Evolutionary conservation across 352 stramenopile species (phyloP), one percentile per base, ranked within the genome.

Genomic region (Pythium phragmitis): DNA sequence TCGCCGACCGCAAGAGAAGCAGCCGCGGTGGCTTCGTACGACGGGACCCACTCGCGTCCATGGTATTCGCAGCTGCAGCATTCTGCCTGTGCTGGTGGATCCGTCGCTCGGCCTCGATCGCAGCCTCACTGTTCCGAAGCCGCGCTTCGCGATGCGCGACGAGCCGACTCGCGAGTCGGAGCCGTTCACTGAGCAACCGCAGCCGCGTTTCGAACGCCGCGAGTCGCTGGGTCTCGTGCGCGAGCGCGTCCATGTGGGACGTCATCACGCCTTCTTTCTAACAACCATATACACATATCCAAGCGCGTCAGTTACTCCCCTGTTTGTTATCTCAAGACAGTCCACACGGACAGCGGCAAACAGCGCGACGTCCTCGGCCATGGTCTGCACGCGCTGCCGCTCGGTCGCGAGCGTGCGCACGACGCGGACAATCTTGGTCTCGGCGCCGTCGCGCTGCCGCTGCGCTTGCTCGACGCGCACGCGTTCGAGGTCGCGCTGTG

Each of bases 81-180:
- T 41, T 42, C 37, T 42, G 37, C 42, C 64, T 66, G 54, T 70
- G 59, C 9, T 46, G 43, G 64, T 37, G 72, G 11, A 76, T 59
- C 6, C 72, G 69, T n/a, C 69, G 53, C 50, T 79, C 72, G 8
- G 59, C 72, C 57, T 75, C 69, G 34, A 91, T 69, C 12, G 81
- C 83, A 16, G 83, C 83, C 53, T 91, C 77, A 49, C 76, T 86
- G 52, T 92, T 92, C 1, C 83, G 76, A 13, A 92, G 46, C 2
- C 74, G 67, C 1, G 74, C 76, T 59, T 91, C 76, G 39, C 79
- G 76, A 45, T 89, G 79, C 4, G 70, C 66, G 4, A 89, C 57
- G 3, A 88, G 58, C 2, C 63, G 70, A 52, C 70, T 65, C n/a
- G 77, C 76, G 16, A 78, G 59, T 34, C 72, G 65, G 5, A 90